These are phyloP conservation scores for Leccinum subgranulosum DNA, from an alignment of 768 basidiomycete genomes.

Conservation along the genomic window DNA sequence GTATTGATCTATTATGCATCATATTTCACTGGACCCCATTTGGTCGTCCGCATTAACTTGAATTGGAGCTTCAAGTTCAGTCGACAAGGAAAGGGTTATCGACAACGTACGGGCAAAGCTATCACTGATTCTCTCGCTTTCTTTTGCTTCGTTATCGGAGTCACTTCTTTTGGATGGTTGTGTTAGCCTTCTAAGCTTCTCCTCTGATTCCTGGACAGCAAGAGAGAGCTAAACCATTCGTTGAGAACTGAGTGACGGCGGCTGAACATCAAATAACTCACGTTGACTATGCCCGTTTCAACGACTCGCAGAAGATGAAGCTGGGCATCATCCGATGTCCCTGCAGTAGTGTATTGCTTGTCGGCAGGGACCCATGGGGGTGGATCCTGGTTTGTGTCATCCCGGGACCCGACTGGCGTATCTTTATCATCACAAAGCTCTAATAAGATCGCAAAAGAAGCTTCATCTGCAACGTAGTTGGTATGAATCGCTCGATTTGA, in stretches of 20 bases:
- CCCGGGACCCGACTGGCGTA: conserved; percentile 45
- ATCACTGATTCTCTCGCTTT: conserved; percentile 6
- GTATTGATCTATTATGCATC: conserved; percentile 23
- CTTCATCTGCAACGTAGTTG: conserved; percentile 47
- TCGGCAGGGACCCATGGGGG: conserved; percentile 81
- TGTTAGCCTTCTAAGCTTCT: conserved; percentile 46
- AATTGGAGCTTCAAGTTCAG: not conserved
- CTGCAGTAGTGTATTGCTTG: conserved; percentile 64
- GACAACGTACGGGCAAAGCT: not conserved
- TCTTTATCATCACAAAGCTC: conserved; percentile 69
- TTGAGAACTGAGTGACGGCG: not conserved
- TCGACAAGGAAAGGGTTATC: not conserved
- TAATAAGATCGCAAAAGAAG: conserved; percentile 79
- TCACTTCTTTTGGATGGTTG: not conserved
- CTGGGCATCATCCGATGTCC: conserved; percentile 61
- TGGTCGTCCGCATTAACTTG: conserved; percentile 7
- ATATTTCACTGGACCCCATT: conserved; percentile 5
- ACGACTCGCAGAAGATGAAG: conserved; percentile 75
- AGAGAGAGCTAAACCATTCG: conserved; percentile 55
- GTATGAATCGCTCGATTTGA: not conserved
- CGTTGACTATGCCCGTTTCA: conserved; percentile 81
- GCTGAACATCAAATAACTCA: conserved; percentile 29
- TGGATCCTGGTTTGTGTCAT: conserved; percentile 53
- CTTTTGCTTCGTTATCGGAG: conserved; percentile 10
- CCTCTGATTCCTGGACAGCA: conserved; percentile 76